Evolutionary conservation across 2,329 filamentous ascomycete genomes (phyloP), one percentile per base, ranked within the genome.

Genomic region (Aspergillus alliaceus): DNA sequence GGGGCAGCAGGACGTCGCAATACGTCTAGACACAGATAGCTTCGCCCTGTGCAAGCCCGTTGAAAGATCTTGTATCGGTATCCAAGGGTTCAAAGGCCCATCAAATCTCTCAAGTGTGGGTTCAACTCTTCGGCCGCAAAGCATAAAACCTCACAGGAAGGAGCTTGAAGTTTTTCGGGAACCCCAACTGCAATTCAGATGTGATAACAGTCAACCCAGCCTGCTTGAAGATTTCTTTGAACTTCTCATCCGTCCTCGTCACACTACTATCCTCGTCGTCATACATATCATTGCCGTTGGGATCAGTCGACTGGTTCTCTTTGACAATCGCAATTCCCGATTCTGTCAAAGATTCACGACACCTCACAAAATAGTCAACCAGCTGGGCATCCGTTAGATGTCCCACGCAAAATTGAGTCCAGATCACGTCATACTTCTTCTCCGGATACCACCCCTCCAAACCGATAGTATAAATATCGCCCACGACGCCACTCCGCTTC

Each of bases 381-480:
- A 97, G 71, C 71, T 96, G 86, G 7, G 74, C 75, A 69, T 96
- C 91, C 0, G 84, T 91, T 54, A 96, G 77, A 72, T 97, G 89
- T 24, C 90, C 89, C 7, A 93, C 75, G 73, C 92, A 97, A 92
- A 93, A 96, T 74, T 97, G 93, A 52, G 85, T 88, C 90, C 91
- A 96, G 59, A 97, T 86, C 46, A 96, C 73, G 70, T 93, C 89
- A 73, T 97, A 97, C 49, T 75, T 71, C 8, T 74, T 73, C 50
- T 61, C 60, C 4, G 72, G 75, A 1, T 82, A 79, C 90, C 90
- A 96, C 27, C 83, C 81, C 72, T 96, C 88, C 1, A 96, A 77
- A 0, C 91, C 90, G 2, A 88, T 75, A 63, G 89, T 91, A 75
- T 85, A 88, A 18, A 96, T 82, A 22, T 81, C 76, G 1, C 89